phyloP scores from a whole-genome alignment of 345 rosid species.

The Arabis hirsuta region DNA sequence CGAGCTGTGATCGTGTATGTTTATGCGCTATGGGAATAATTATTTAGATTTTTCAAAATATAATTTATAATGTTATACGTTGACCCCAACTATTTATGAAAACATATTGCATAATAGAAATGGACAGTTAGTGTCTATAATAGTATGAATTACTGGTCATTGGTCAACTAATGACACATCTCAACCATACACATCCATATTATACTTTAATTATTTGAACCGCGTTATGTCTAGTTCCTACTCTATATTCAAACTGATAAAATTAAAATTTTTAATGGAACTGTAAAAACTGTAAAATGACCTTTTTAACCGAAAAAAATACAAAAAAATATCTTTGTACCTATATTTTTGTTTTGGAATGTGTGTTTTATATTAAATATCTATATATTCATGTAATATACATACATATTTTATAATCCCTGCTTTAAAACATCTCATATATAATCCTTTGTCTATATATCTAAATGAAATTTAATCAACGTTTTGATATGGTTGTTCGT shows the following conservation, averaged over 20 bases:
- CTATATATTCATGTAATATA: background rate
- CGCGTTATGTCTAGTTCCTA: too few species aligned
- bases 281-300: too few species aligned
- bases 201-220: too few species aligned
- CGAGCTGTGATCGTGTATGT: conserved; percentile 24
- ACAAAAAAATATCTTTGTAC: too few species aligned
- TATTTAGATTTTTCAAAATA: background rate
- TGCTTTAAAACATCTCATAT: background rate
- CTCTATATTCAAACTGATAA: too few species aligned
- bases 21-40: conserved; percentile 8
- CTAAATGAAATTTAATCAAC: conserved; percentile 1
- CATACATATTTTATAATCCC: background rate
- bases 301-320: too few species aligned
- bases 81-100: conserved; percentile 26
- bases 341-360: too few species aligned
- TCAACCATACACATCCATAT: conserved; percentile 22
- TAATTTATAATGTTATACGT: conserved; percentile 3
- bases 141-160: conserved; percentile 31
- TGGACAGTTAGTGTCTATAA: conserved; percentile 1
- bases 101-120: conserved; percentile 13
- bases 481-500: conserved; percentile 39
- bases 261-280: too few species aligned
- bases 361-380: too few species aligned
- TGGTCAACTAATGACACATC: conserved; percentile 36
- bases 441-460: background rate